phyloP scores from a whole-genome alignment of 331 rosid species.

The Pyracantha coccinea region DNA sequence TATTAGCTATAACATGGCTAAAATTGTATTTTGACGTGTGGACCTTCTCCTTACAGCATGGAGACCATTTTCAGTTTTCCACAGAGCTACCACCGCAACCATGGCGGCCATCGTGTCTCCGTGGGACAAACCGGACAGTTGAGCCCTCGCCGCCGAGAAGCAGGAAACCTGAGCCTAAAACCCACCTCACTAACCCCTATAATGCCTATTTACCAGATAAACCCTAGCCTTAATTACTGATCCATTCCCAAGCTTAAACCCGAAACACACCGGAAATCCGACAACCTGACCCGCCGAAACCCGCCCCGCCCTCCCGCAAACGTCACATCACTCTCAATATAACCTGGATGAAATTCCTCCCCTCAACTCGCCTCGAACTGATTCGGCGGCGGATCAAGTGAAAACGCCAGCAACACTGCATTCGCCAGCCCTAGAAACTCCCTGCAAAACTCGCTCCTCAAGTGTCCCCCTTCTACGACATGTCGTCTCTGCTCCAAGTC shows the following conservation, averaged over 20 bases:
- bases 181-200: background rate
- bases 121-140: too few relatives aligned
- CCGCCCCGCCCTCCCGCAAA: conserved; percentile 44
- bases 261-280: conserved; percentile 82
- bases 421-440: conserved; percentile 70
- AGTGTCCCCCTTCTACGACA: conserved; percentile 67
- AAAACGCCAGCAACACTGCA: conserved; percentile 78
- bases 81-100: too few relatives aligned
- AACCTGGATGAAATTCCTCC: conserved; percentile 74
- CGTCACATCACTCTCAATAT: conserved; percentile 78
- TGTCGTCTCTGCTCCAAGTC: conserved; percentile 74
- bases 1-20: too few relatives aligned
- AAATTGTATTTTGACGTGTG: too few relatives aligned
- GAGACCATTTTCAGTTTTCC: too few relatives aligned
- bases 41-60: too few relatives aligned
- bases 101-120: too few relatives aligned
- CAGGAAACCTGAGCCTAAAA: too few relatives aligned
- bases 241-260: conserved; percentile 86
- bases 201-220: conserved; percentile 53
- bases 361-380: conserved; percentile 90
- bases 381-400: conserved; percentile 77
- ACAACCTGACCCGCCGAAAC: conserved; percentile 66
- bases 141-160: too few relatives aligned
- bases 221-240: conserved; percentile 80
- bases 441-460: conserved; percentile 73